These are phyloP conservation scores for Fusarium pseudocircinatum DNA, from an alignment of 2,329 filamentous ascomycete genomes.

Conservation along the genomic window DNA sequence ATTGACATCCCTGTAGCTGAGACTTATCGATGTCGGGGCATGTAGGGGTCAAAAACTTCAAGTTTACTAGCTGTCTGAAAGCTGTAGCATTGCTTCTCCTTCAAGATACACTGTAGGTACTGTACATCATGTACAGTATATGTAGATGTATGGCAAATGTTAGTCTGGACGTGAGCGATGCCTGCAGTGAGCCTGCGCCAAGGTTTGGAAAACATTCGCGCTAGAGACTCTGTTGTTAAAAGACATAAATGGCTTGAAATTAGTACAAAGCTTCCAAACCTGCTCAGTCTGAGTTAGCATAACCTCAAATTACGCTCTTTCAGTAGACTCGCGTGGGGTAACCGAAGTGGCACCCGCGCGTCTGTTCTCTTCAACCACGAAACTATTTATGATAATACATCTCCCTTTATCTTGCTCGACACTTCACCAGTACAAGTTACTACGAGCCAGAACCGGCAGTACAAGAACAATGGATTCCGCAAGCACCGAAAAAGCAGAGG, in stretches of 20 bases:
- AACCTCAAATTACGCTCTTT: not conserved
- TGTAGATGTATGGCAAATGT: too few species aligned
- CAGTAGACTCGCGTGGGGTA: not conserved
- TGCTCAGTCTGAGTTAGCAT: not conserved
- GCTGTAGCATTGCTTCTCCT: rapidly evolving
- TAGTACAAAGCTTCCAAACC: too few species aligned
- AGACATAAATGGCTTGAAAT: rapidly evolving
- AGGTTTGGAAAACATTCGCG: not conserved
- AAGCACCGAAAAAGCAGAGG: not conserved
- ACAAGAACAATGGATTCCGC: not conserved
- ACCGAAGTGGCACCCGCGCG: not conserved
- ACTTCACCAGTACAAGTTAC: rapidly evolving
- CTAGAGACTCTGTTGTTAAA: not conserved
- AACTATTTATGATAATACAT: not conserved
- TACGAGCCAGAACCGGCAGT: rapidly evolving
- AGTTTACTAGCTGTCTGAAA: rapidly evolving
- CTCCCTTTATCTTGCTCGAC: not conserved
- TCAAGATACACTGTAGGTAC: not conserved
- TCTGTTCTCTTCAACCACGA: not conserved
- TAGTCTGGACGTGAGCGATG: not conserved
- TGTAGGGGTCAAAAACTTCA: rapidly evolving
- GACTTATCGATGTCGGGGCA: not conserved
- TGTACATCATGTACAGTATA: too few species aligned
- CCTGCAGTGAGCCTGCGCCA: not conserved
- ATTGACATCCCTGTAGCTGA: not conserved